These are phyloP conservation scores for Fraxinus excelsior DNA, from an alignment of 257 asterid species.

Conservation along the genomic window DNA sequence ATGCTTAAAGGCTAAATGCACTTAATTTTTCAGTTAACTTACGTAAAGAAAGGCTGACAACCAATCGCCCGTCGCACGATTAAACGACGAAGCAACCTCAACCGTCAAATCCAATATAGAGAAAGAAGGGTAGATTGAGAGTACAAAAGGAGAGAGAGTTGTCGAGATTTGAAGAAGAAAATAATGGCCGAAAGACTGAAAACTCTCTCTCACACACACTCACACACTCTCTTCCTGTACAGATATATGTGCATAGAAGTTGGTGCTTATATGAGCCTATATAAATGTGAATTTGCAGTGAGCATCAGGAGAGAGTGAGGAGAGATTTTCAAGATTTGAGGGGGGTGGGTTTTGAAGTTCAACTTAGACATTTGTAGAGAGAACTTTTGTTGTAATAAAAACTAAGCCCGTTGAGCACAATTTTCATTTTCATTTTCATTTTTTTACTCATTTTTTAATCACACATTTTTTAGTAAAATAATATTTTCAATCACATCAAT, in stretches of 20 bases:
- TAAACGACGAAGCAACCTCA: conserved; percentile 20
- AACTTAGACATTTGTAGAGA: too few relatives aligned
- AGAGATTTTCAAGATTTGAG: neutral
- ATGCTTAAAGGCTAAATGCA: neutral
- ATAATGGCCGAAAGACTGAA: neutral
- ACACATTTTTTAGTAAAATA: too few relatives aligned
- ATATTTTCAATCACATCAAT: too few relatives aligned
- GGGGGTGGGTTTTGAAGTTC: too few relatives aligned
- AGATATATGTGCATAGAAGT: neutral
- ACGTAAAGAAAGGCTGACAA: conserved; percentile 26
- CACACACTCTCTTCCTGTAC: neutral
- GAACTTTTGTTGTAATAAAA: too few relatives aligned
- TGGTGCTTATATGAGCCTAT: neutral
- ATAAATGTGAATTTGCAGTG: neutral
- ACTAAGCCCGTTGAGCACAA: too few relatives aligned
- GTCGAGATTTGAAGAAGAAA: conserved; percentile 9
- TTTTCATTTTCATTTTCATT: too few relatives aligned
- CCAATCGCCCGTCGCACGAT: conserved; percentile 35
- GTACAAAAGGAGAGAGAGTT: neutral
- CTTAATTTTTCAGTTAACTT: conserved; percentile 27
- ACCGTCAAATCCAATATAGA: conserved; percentile 34
- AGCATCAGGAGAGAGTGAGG: neutral
- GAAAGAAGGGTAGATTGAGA: neutral
- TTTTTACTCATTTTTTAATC: too few relatives aligned
- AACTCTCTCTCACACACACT: too few relatives aligned